Evolutionary conservation across 345 rosid genomes (phyloP), one percentile per base, ranked within the genome.

Genomic region (Psidium friedrichsthalianum): DNA sequence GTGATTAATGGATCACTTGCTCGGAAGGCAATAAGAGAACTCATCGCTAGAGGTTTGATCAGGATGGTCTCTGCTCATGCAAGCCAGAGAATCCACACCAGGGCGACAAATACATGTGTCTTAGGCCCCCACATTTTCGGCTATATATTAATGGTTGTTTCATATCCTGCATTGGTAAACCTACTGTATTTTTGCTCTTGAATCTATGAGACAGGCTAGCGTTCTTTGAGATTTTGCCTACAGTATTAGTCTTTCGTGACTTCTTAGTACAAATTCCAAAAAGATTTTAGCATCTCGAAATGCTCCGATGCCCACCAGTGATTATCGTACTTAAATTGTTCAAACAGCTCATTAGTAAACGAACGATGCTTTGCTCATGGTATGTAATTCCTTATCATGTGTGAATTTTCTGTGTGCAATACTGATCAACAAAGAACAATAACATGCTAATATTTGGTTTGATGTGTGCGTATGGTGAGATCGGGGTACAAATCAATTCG

Each of bases 1-100:
- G 87, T 94, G 98, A 86, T 96, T 55, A 96, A 87, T 44, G 98
- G 96, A 64, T 96, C 97, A 1, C 92, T 95, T 83, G 98, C 98
- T 13, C 88, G 95, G 87, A 90, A 82, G 87, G 97, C 98, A 51
- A 96, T 95, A 27, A 93, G 87, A 88, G 97, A 96, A 18, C 84
- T 95, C 91, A 95, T 95, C 98, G 96, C 95, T 15, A 93, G 93
- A 86, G 98, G 96, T 40, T 86, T 87, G 57, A 93, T 94, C 89
- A 88, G 95, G 91, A 91, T 93, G 98, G 92, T 95, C 8, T 93
- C 97, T 81, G 88, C 95, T 69, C 96, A 95, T 88, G 83, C 97
- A 18, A 93, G 96, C 93, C 97, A 95, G 90, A 95, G 95, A 92
- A 96, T 96, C 61, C 94, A 94, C 91, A 94, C 96, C 55, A 92